Evolutionary conservation across 1,284 basidiomycete genomes (phyloP), one percentile per base, ranked within the genome.

Genomic region (Cryptococcus sp.): DNA sequence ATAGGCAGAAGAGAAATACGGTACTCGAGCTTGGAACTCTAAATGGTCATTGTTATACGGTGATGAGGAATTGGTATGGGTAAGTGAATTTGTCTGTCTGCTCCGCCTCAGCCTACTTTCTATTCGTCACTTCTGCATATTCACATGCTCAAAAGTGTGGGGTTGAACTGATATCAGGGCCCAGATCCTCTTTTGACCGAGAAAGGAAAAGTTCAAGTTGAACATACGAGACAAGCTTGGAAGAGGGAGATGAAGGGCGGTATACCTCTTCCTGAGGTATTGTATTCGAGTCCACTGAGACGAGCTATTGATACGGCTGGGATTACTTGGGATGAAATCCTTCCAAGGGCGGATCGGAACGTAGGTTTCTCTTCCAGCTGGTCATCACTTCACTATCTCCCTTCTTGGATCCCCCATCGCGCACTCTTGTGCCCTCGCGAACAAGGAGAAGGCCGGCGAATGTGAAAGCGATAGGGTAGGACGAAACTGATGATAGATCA

Each of bases 11-110:
- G 37, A 43, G 2, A 51, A 52, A 21, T 75, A 75, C 45, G 74
- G 73, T 3, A 67, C 64, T 1, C 49, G 53, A 3, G 66, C 60
- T 10, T 75, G 73, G 75, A 57, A 76, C 59, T 63, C 57, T 50
- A 53, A 62, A 52, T 68, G 61, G 59, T 59, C 53, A 13, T 28
- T 56, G 32, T 48, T 55, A 39, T 52, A 59, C 28, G 57, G 57
- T 0, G 67, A 73, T 41, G 69, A 66, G 1, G 60, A 64, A 28
- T 52, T 69, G 10, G 64, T 63, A 0, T 70, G 68, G 51, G 51
- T 63, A 34, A 18, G 55, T 43, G n/a, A n/a, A 2, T 4, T 24
- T 21, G 28, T 39, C 14, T 18, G 1, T 16, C 45, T 14, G 24
- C 28, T 44, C 11, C 2, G 16, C 4, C 14, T 9, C 10, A 32